A percentile compares a stretch with the other conserved stretches of the same genome.
These are phyloP conservation scores for Candida suzukii DNA, from an alignment of 805 yeast genomes.

Conservation along the genomic window DNA sequence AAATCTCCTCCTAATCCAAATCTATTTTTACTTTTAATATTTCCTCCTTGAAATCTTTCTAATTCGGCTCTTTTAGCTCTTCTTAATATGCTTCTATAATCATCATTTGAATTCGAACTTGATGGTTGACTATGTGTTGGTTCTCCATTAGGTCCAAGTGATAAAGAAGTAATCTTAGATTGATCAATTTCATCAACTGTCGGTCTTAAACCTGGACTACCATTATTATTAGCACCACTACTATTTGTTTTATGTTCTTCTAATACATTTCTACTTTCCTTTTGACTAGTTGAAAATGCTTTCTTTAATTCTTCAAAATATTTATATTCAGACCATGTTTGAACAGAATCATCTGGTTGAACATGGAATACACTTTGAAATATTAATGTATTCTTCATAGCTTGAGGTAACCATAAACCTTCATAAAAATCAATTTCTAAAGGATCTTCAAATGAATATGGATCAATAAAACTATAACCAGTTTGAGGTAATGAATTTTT, in stretches of 20 bases:
- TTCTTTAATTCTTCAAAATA: constrained; percentile 51
- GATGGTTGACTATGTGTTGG: neutral
- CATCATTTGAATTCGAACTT: neutral
- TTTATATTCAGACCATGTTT: constrained; percentile 85
- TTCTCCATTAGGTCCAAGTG: too few species aligned
- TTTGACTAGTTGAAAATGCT: constrained; percentile 39
- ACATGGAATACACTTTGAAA: constrained; percentile 83
- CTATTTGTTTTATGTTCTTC: too few species aligned
- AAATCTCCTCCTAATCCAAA: constrained; percentile 9
- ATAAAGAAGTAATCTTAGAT: neutral
- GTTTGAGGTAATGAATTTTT: constrained; percentile 28
- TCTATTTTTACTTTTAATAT: constrained; percentile 6
- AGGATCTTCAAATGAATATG: constrained; percentile 86
- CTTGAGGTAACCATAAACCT: constrained; percentile 78
- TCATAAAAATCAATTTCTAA: constrained; percentile 73
- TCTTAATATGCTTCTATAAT: constrained; percentile 14
- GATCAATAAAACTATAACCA: constrained; percentile 56
- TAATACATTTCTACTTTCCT: constrained; percentile 1
- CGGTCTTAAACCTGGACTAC: neutral
- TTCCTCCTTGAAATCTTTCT: constrained; percentile 18
- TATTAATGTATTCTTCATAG: constrained; percentile 74
- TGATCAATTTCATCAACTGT: neutral
- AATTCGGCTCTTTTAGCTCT: constrained; percentile 20
- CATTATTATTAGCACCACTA: neutral
- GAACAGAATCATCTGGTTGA: constrained; percentile 93